These are phyloP conservation scores for Marasmius sp. DNA, from an alignment of 1,284 basidiomycete genomes.

Conservation along the genomic window DNA sequence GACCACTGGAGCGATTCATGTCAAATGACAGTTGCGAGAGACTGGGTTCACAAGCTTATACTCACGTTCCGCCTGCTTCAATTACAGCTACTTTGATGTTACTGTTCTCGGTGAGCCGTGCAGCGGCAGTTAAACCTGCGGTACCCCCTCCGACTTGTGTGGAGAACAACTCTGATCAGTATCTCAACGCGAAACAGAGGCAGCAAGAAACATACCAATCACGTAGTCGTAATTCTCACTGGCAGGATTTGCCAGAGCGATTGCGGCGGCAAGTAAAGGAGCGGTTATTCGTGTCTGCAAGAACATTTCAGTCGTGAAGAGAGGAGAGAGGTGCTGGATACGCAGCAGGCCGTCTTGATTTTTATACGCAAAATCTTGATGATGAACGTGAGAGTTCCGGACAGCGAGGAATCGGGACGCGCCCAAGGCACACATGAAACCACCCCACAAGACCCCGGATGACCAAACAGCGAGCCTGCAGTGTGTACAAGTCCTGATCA, in stretches of 20 bases:
- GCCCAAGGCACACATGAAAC: too few species aligned
- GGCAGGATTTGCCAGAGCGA: neutral
- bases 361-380: too few species aligned
- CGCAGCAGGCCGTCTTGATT: too few species aligned
- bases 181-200: neutral
- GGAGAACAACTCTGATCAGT: neutral
- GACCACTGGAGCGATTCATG: neutral
- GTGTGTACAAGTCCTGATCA: too few species aligned
- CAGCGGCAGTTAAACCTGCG: conserved; percentile 10
- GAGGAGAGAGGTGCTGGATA: too few species aligned
- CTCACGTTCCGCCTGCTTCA: conserved; percentile 10
- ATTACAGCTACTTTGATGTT: conserved; percentile 8
- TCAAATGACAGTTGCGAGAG: neutral
- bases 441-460: too few species aligned
- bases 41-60: neutral
- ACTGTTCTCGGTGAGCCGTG: conserved; percentile 9
- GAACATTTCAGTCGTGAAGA: neutral
- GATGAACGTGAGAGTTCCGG: too few species aligned
- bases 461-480: too few species aligned
- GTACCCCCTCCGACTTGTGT: conserved; percentile 5
- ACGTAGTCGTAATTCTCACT: neutral
- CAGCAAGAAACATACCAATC: neutral
- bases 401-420: too few species aligned
- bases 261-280: neutral
- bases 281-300: neutral